phyloP scores from a whole-genome alignment of 257 asterid species.

The Parsonsia alboflavescens region DNA sequence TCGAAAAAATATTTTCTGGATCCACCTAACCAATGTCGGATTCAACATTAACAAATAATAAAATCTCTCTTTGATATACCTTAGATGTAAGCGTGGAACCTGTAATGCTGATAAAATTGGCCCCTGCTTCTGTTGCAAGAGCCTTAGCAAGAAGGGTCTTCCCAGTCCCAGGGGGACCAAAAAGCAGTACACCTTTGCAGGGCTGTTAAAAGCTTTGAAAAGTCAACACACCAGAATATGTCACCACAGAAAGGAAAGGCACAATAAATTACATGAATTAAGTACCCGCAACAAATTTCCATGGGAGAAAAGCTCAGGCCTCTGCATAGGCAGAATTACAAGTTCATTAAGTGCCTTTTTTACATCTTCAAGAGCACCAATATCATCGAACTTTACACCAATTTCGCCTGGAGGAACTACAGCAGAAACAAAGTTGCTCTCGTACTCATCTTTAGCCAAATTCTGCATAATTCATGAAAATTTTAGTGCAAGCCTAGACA shows the following conservation, averaged over 20 bases:
- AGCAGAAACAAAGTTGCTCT: constrained; percentile 88
- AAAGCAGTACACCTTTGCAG: constrained; percentile 96
- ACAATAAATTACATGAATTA: constrained; percentile 6
- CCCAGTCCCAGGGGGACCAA: constrained; percentile 99
- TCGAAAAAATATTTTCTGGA: neutral
- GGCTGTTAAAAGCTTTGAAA: constrained; percentile 48
- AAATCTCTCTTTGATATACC: constrained; percentile 32
- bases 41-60: neutral
- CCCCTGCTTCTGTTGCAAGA: constrained; percentile 98
- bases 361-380: constrained; percentile 98
- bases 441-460: constrained; percentile 96
- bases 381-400: constrained; percentile 91
- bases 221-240: constrained; percentile 6
- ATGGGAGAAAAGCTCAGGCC: constrained; percentile 93
- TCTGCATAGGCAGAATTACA: constrained; percentile 92
- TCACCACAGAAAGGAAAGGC: neutral
- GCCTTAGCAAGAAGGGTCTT: constrained; percentile 98
- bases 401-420: constrained; percentile 97
- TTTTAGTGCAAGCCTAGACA: constrained; percentile 19
- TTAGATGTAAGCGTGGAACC: constrained; percentile 98
- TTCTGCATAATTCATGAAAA: constrained; percentile 45
- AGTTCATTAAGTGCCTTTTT: constrained; percentile 88
- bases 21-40: neutral
- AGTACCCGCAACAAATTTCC: constrained; percentile 93
- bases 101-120: constrained; percentile 90